Base-by-base conservation (phyloP, 257 asterid species). In the Salvia hispanica region DNA sequence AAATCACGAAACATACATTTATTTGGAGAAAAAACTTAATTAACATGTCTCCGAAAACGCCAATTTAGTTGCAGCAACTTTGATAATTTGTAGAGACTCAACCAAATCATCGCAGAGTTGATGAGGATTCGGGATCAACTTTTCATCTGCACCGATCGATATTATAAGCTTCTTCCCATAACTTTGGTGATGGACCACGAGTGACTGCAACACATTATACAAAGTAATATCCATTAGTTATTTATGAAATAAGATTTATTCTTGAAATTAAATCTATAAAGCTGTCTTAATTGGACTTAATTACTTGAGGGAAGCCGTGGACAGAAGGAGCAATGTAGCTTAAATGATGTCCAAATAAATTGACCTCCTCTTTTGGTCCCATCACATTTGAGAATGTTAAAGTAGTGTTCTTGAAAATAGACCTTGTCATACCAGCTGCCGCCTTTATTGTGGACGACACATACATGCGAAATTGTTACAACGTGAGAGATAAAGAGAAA, bases 321-420 rank as follows among this genome's bases (percentile, higher is more conserved):
- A 71, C 79, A 9, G 85, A 67, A 58, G 88, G 85, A 16, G 88
- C 83, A 70, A 74, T 53, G 61, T 74, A 83, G 57, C 69, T 51
- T 2, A 83, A 39, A 7, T 69, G 80, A 59, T 83, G 88, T 1
- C 88, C n/a, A 5, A 70, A 77, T 36, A 80, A 71, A 39, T 34
- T 66, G 47, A 83, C 70, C 31, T 83, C 88, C 28, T 83, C 85
- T 58, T 62, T 61, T 25, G 88, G 88, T 6, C 88, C 88, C 21
- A 72, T 73, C 62, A 83, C 78, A 5, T 72, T 77, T 11, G n/a
- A 77, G 60, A 77, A 61, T 0, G 62, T 34, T 9, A 77, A 12
- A 0, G 88, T 83, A 4, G 85, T 80, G 55, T 75, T 67, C 34
- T 9, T 7, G 39, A 77, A 50, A 36, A 77, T 4, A 6, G n/a